These are phyloP conservation scores for Globisporangium okanoganense DNA, from an alignment of 352 stramenopile genomes.

Conservation along the genomic window DNA sequence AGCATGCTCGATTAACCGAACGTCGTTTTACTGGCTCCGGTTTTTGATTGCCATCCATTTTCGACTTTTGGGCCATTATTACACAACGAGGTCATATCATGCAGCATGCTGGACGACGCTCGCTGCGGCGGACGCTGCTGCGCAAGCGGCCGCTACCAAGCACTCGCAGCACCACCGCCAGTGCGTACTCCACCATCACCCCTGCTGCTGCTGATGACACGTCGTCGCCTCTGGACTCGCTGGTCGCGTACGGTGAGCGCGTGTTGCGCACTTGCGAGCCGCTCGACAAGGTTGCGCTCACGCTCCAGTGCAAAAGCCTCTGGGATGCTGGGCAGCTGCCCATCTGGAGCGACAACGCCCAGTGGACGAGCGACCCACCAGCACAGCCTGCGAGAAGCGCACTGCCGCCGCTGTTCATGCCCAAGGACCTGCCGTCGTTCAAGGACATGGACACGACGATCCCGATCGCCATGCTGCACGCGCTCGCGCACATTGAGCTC, in stretches of 20 bases:
- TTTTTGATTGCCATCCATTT: too few species aligned
- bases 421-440: constrained; percentile 67
- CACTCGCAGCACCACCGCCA: not conserved
- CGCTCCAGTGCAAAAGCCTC: constrained; percentile 42
- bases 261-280: constrained; percentile 48
- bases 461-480: constrained; percentile 73
- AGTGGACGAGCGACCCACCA: constrained; percentile 39
- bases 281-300: constrained; percentile 60
- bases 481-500: constrained; percentile 83
- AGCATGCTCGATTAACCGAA: too few species aligned
- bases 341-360: constrained; percentile 22
- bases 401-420: constrained; percentile 45
- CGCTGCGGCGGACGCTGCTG: constrained; percentile 3
- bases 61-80: too few species aligned
- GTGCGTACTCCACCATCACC: not conserved
- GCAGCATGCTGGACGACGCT: not conserved
- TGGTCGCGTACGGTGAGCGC: constrained; percentile 58
- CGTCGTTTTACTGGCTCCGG: too few species aligned
- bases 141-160: not conserved
- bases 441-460: constrained; percentile 67
- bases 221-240: constrained; percentile 28
- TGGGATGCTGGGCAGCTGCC: constrained; percentile 42
- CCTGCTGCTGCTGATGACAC: not conserved
- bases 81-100: not conserved
- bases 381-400: constrained; percentile 40